A percentile compares a stretch with the other conserved stretches of the same genome.
Conservation (phyloP, 164 flowering plant genomes). For the Umbilicus rupestris region DNA sequence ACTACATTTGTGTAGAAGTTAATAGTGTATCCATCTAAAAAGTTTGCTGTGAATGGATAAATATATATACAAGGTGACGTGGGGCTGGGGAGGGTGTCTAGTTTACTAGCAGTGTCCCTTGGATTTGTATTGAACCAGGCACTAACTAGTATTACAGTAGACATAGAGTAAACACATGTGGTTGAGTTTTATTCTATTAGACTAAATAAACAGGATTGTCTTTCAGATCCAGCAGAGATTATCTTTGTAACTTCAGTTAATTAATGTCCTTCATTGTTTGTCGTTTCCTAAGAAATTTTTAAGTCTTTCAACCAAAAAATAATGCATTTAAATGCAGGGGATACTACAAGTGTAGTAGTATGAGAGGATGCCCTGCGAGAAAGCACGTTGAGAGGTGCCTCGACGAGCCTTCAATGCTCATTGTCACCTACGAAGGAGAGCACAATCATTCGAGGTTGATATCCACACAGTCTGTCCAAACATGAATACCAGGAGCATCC, state of each 20-base stretch:
- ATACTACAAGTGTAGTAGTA: slow-evolving; percentile 4
- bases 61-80: too few relatives aligned
- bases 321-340: background rate
- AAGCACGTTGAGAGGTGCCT: slow-evolving; percentile 4
- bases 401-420: slow-evolving; percentile 3
- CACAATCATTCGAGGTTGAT: slow-evolving; percentile 4
- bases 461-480: background rate
- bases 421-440: slow-evolving; percentile 5
- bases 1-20: background rate
- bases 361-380: slow-evolving; percentile 3
- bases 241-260: too few relatives aligned
- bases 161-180: background rate
- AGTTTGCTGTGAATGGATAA: too few relatives aligned
- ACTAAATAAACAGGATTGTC: background rate
- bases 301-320: too few relatives aligned
- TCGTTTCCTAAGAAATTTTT: too few relatives aligned
- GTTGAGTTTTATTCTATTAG: too few relatives aligned
- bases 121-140: background rate
- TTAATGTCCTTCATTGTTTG: background rate
- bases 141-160: background rate
- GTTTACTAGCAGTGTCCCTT: background rate
- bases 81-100: too few relatives aligned
- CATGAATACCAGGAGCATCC: background rate
- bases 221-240: background rate
- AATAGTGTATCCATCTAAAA: background rate